These are phyloP conservation scores for Kodamaea alishanica DNA, from an alignment of 1,139 yeast genomes.

Conservation along the genomic window DNA sequence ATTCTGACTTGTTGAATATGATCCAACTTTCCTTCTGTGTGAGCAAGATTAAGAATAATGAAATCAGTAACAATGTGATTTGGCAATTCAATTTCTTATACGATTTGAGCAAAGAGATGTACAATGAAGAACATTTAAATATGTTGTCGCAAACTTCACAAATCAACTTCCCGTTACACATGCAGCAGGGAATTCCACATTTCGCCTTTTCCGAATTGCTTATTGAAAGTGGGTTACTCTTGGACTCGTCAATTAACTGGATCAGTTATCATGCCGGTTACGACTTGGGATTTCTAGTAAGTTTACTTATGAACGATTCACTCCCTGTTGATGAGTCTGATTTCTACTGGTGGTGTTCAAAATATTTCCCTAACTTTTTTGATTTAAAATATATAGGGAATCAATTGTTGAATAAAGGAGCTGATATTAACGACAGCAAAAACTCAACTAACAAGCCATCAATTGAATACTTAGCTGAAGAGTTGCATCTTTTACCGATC, in stretches of 20 bases:
- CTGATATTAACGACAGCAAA: constrained; percentile 16
- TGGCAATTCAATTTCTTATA: constrained; percentile 96
- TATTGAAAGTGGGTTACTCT: constrained; percentile 80
- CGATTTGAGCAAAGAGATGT: constrained; percentile 77
- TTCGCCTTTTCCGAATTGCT: constrained; percentile 79
- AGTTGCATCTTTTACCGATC: constrained; percentile 50
- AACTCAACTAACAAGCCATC: constrained; percentile 38
- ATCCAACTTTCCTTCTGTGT: constrained; percentile 87
- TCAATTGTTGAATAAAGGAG: constrained; percentile 33
- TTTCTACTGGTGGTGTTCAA: constrained; percentile 66
- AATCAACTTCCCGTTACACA: constrained; percentile 73
- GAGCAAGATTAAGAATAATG: constrained; percentile 73
- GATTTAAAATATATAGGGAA: constrained; percentile 81
- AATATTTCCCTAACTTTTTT: constrained; percentile 77
- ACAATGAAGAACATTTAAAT: constrained; percentile 72
- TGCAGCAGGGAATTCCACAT: constrained; percentile 74
- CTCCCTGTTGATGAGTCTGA: constrained; percentile 84
- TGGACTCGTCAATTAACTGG: constrained; percentile 78
- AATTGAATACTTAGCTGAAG: constrained; percentile 54
- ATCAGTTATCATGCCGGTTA: constrained; percentile 92
- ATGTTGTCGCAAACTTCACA: constrained; percentile 72
- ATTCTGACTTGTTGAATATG: constrained; percentile 80
- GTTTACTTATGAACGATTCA: constrained; percentile 67
- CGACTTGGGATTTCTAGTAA: constrained; percentile 85
- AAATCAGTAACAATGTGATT: constrained; percentile 61